Evolutionary conservation across 2,329 filamentous ascomycete species (phyloP).

Genomic region (Neocatenulostroma microsporum): DNA sequence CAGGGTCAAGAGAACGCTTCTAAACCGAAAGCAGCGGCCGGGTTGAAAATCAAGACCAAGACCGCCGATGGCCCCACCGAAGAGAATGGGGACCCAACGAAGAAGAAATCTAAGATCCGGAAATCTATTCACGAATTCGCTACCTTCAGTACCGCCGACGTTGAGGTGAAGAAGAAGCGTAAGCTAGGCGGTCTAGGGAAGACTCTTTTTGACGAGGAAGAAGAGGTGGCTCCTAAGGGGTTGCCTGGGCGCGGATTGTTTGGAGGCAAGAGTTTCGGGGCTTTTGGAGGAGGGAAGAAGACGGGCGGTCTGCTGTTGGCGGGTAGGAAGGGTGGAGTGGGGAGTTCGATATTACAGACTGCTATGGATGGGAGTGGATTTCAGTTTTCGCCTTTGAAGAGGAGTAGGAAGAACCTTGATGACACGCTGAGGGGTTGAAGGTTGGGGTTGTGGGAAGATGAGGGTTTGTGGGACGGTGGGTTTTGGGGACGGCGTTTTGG

Average conservation of each 20-base stretch:
- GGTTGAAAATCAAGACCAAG: slow-evolving; percentile 35
- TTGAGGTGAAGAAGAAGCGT: slow-evolving; percentile 28
- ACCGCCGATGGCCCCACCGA: slow-evolving; percentile 22
- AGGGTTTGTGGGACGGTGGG: too few relatives aligned
- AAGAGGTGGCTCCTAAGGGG: slow-evolving; percentile 20
- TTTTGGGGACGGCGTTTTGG: too few relatives aligned
- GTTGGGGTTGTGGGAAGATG: too few relatives aligned
- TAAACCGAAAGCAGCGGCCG: slow-evolving; percentile 16
- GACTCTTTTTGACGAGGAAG: slow-evolving; percentile 34
- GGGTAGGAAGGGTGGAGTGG: slow-evolving; percentile 17
- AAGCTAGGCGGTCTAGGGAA: slow-evolving; percentile 31
- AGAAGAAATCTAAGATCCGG: slow-evolving; percentile 32
- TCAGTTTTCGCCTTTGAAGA: slow-evolving; percentile 32
- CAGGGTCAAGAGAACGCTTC: slow-evolving; percentile 32
- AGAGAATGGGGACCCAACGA: slow-evolving; percentile 29
- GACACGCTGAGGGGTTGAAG: slow-evolving; percentile 25
- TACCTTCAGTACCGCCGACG: slow-evolving; percentile 27
- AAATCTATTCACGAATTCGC: slow-evolving; percentile 43
- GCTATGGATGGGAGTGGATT: slow-evolving; percentile 31
- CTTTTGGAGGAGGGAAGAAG: slow-evolving; percentile 24
- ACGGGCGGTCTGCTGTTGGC: slow-evolving; percentile 20
- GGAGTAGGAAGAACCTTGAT: slow-evolving; percentile 24
- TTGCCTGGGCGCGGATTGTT: slow-evolving; percentile 21
- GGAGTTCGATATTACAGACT: slow-evolving; percentile 21
- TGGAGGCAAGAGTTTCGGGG: slow-evolving; percentile 26